A percentile compares a stretch with the other conserved stretches of the same genome.
These are phyloP conservation scores for Tolypocladium cylindrosporum DNA, from an alignment of 2,329 filamentous ascomycete species.

Conservation along the genomic window DNA sequence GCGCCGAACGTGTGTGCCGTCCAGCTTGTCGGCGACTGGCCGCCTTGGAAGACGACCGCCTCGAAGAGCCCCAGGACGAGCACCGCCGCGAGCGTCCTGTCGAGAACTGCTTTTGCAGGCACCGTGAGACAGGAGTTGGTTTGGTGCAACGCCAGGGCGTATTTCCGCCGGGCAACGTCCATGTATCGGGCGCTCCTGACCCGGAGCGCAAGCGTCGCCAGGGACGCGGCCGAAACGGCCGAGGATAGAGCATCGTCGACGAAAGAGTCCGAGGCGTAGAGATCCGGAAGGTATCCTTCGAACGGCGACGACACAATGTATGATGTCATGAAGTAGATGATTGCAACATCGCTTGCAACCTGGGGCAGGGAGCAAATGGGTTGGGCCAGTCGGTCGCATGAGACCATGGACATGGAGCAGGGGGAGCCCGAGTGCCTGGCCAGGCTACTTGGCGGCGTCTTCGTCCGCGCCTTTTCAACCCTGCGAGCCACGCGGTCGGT, in stretches of 20 bases:
- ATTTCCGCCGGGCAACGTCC: constrained; percentile 9
- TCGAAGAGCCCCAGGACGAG: constrained; percentile 17
- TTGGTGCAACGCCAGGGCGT: constrained; percentile 9
- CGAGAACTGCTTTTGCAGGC: constrained; percentile 9
- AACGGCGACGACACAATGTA: constrained; percentile 16
- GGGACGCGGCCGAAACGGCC: constrained; percentile 12
- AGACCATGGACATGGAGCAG: neutral
- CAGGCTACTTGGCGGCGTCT: neutral
- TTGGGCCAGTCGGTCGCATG: too few species aligned
- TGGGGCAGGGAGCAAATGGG: neutral
- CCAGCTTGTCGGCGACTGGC: constrained; percentile 14
- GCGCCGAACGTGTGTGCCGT: constrained; percentile 14
- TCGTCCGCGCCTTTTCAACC: constrained; percentile 3
- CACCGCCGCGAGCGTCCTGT: constrained; percentile 15
- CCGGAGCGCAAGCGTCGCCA: constrained; percentile 12
- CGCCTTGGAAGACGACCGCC: constrained; percentile 13
- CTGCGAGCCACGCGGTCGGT: constrained; percentile 11
- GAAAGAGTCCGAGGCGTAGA: constrained; percentile 5
- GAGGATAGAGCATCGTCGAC: constrained; percentile 9
- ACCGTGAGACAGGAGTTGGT: constrained; percentile 9
- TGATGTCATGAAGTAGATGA: constrained; percentile 13
- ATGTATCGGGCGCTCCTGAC: constrained; percentile 5
- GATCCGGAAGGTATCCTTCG: constrained; percentile 10
- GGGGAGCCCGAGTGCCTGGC: neutral
- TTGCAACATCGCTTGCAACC: constrained; percentile 5